These are phyloP conservation scores for Teratosphaeria viscida DNA, from an alignment of 2,329 filamentous ascomycete species.

Conservation along the genomic window DNA sequence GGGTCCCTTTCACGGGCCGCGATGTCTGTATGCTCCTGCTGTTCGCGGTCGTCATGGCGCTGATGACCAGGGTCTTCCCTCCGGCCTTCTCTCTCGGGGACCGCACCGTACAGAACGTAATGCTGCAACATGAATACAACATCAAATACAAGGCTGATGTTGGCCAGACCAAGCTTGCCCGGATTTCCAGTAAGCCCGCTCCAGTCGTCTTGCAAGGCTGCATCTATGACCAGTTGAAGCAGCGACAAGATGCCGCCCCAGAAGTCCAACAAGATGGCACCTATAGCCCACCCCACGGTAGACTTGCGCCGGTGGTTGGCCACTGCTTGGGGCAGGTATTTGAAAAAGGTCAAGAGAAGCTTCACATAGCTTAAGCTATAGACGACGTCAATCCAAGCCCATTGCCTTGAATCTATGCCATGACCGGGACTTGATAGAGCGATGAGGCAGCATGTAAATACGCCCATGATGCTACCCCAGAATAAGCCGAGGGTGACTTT, in stretches of 20 bases:
- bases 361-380: conserved; percentile 79
- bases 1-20: background rate
- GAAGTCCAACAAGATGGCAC: conserved; percentile 73
- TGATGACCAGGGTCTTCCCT: background rate
- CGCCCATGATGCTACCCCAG: conserved; percentile 53
- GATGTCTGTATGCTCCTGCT: background rate
- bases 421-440: conserved; percentile 37
- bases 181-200: conserved; percentile 83
- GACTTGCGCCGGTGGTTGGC: conserved; percentile 77
- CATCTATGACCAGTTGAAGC: conserved; percentile 73
- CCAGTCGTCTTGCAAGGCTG: conserved; percentile 76
- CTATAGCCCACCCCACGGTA: conserved; percentile 62
- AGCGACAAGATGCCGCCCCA: conserved; percentile 72
- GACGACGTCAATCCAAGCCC: conserved; percentile 57
- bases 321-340: conserved; percentile 81
- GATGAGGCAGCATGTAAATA: conserved; percentile 38
- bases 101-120: conserved; percentile 59
- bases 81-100: conserved; percentile 10
- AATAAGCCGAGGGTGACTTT: conserved; percentile 58
- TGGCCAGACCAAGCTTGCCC: conserved; percentile 77
- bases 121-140: conserved; percentile 80
- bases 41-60: background rate
- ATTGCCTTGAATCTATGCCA: conserved; percentile 39
- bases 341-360: conserved; percentile 75
- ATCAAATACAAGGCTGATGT: conserved; percentile 80